phyloP scores from a whole-genome alignment of 2,329 filamentous ascomycete species.

The Talaromyces amestolkiae region DNA sequence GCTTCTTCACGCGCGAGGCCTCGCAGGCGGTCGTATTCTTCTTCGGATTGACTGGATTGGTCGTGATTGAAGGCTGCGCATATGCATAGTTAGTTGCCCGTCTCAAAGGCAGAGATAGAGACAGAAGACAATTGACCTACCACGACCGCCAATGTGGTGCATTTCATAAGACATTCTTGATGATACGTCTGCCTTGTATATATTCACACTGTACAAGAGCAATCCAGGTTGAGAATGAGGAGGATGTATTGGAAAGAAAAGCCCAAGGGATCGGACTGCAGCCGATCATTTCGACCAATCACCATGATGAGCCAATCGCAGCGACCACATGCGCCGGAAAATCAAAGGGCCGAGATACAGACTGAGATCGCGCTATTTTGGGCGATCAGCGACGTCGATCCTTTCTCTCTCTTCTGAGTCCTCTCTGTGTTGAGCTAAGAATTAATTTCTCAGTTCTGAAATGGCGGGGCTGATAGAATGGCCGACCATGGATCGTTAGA shows the following conservation, averaged over 20 bases:
- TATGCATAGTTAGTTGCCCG: background rate
- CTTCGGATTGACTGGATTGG: constrained; percentile 63
- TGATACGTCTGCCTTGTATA: background rate
- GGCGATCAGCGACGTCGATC: constrained; percentile 1
- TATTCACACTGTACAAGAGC: background rate
- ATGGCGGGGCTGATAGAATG: background rate
- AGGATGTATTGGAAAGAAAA: background rate
- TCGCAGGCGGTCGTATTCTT: constrained; percentile 88
- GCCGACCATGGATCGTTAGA: background rate
- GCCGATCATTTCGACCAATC: background rate
- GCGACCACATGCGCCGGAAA: background rate
- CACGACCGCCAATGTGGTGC: constrained; percentile 17
- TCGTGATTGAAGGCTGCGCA: constrained; percentile 67
- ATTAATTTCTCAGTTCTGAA: background rate
- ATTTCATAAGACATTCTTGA: constrained; percentile 18
- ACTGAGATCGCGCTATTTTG: constrained; percentile 10
- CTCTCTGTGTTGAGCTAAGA: background rate
- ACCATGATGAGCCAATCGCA: constrained; percentile 4
- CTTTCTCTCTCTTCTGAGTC: background rate
- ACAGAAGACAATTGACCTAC: background rate
- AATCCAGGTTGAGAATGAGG: background rate
- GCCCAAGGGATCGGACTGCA: background rate
- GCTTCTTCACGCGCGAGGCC: constrained; percentile 79
- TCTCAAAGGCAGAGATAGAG: background rate
- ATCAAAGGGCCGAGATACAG: constrained; percentile 1